Base-by-base conservation (phyloP, 805 yeast genomes). In the Schizosaccharomyces osmophilus region DNA sequence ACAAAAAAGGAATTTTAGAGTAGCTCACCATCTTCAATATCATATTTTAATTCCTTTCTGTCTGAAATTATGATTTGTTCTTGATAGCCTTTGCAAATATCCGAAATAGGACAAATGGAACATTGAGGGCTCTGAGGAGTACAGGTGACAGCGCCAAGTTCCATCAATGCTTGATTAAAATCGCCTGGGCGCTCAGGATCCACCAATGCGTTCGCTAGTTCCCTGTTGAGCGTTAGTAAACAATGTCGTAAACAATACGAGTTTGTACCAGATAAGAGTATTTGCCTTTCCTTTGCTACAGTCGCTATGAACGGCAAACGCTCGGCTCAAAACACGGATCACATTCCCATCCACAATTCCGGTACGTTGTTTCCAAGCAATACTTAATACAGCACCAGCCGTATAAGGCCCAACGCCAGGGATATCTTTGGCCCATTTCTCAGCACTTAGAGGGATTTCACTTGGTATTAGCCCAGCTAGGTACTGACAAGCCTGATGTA, bases 281-380 rank as follows among this genome's bases (percentile, higher is more conserved):
- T 57, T 57, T 6, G 29, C 43, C n/a, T 57, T 57, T 22, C 48
- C 48, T 36, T 36, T 57, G 43, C 42, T 36, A 26, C 24, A 29
- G n/a, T 41, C 42, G 15, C 43, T 22, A 36, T 57, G 60, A 17
- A 57, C 9, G 45, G 48, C 60, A n/a, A 41, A 17, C 5, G 39
- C 17, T 13, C 60, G 42, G n/a, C 48, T 36, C 26, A 57, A 36
- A 11, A 57, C 60, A 26, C 60, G 41, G 15, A 29, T 22, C 22
- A 57, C 60, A 57, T 57, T 57, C 6, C 60, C 60, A 57, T 57
- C 60, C 29, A 57, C 60, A 24, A 41, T 36, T 31, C 48, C 60
- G 9, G 60, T 41, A 19, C 26, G 60, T 17, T 29, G 17, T 8
- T 32, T 32, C 48, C 48, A 57, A 9, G 60, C 60, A 32, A 57